Percentiles rank a stretch among this genome's conserved stretches.
phyloP scores from a whole-genome alignment of 2,329 filamentous ascomycete genomes.

The Hortaea werneckii region DNA sequence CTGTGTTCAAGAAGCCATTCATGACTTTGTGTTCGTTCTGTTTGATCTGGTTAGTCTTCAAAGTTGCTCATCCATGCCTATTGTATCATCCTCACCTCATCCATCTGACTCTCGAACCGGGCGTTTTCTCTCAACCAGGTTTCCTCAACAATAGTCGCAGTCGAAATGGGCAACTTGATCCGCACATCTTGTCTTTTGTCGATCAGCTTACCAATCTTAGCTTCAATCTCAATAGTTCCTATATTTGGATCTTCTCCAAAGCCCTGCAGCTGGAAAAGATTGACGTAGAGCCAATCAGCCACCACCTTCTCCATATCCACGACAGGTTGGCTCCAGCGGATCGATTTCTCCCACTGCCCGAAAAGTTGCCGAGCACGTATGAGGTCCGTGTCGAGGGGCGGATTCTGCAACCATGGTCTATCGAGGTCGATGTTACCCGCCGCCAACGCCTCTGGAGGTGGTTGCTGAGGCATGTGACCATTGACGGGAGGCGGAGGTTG shows the following conservation, averaged over 20 bases:
- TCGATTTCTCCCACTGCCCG: constrained; percentile 23
- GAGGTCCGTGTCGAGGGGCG: constrained; percentile 17
- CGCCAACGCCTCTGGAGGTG: not conserved
- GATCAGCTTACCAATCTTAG: constrained; percentile 76
- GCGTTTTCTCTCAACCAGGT: constrained; percentile 36
- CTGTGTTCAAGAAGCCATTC: constrained; percentile 74
- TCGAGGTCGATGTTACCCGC: not conserved
- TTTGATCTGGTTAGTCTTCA: not conserved
- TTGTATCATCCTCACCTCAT: constrained; percentile 50
- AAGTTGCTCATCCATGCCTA: not conserved
- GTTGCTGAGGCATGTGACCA: not conserved
- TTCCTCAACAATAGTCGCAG: constrained; percentile 60
- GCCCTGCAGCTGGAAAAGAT: constrained; percentile 33
- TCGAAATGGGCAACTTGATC: constrained; percentile 55
- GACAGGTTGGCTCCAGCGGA: constrained; percentile 16
- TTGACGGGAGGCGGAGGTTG: constrained; percentile 1
- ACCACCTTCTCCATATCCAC: constrained; percentile 15
- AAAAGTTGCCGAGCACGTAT: constrained; percentile 14
- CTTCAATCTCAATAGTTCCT: constrained; percentile 83
- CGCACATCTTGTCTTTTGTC: constrained; percentile 61
- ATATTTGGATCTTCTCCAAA: constrained; percentile 48
- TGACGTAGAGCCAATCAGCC: constrained; percentile 18
- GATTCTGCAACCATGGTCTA: constrained; percentile 8
- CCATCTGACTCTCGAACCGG: constrained; percentile 82
- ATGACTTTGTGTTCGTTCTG: constrained; percentile 70